Evolutionary conservation across 192 early-diverging fungal genomes (phyloP).

Genomic region (Rhizophagus clarus): DNA sequence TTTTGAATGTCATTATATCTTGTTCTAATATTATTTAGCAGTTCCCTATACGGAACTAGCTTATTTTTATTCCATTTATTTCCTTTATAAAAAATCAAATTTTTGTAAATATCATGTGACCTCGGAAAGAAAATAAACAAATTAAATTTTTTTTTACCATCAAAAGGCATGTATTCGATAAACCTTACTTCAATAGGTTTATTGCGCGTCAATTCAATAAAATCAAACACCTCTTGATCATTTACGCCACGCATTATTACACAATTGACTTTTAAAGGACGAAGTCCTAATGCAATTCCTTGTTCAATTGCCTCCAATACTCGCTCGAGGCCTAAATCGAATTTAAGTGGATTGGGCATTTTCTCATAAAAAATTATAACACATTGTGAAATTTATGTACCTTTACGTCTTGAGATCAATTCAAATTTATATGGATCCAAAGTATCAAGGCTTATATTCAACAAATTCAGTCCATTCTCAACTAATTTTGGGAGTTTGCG

Average conservation of each 20-base stretch:
- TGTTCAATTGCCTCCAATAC: slow-evolving; percentile 79
- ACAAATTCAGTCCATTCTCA: slow-evolving; percentile 74
- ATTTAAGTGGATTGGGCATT: not conserved
- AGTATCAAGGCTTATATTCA: slow-evolving; percentile 95
- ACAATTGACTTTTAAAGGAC: slow-evolving; percentile 88
- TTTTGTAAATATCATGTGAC: not conserved
- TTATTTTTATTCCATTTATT: slow-evolving; percentile 88
- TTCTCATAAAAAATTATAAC: not conserved
- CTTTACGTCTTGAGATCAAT: slow-evolving; percentile 84
- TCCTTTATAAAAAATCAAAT: slow-evolving; percentile 43
- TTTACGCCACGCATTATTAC: slow-evolving; percentile 91
- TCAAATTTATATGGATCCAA: slow-evolving; percentile 87
- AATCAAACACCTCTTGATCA: slow-evolving; percentile 77
- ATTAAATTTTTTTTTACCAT: slow-evolving; percentile 57
- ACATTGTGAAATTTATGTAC: slow-evolving; percentile 34
- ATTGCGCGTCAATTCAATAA: slow-evolving; percentile 84
- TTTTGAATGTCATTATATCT: slow-evolving; percentile 66
- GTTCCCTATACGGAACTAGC: slow-evolving; percentile 80
- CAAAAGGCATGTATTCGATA: slow-evolving; percentile 99
- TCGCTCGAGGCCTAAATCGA: slow-evolving; percentile 59
- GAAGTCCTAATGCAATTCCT: slow-evolving; percentile 64
- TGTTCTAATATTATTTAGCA: slow-evolving; percentile 60
- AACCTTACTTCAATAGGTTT: slow-evolving; percentile 81
- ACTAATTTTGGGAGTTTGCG: slow-evolving; percentile 75
- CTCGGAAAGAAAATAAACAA: not conserved